These are phyloP conservation scores for Penicillium malachiteum DNA, from an alignment of 495 filamentous ascomycete genomes.

Conservation along the genomic window DNA sequence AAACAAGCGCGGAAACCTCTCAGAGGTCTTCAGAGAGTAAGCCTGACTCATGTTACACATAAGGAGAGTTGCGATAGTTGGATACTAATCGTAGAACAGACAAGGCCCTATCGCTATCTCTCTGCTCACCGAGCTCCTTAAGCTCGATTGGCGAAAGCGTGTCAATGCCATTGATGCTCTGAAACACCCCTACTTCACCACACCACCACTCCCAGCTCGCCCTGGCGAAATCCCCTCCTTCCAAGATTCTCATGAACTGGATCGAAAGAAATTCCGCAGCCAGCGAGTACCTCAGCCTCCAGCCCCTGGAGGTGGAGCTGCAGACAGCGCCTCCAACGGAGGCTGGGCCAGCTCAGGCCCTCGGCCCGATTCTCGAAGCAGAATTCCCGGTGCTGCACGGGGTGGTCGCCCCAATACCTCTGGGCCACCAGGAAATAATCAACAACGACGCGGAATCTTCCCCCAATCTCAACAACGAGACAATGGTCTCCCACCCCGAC, in stretches of 20 bases:
- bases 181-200: constrained; percentile 87
- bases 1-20: constrained; percentile 62
- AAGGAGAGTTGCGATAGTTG: not conserved
- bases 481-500: constrained; percentile 40
- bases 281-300: constrained; percentile 78
- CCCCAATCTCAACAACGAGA: constrained; percentile 33
- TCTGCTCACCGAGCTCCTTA: constrained; percentile 77
- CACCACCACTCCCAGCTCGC: constrained; percentile 70
- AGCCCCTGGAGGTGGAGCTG: constrained; percentile 83
- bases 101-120: constrained; percentile 66
- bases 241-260: constrained; percentile 93
- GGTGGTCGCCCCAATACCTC: constrained; percentile 23
- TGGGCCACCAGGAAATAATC: constrained; percentile 19
- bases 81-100: constrained; percentile 21
- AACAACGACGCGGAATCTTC: constrained; percentile 25
- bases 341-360: constrained; percentile 49
- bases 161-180: constrained; percentile 95
- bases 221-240: constrained; percentile 84
- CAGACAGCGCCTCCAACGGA: constrained; percentile 70
- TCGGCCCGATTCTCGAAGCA: constrained; percentile 31
- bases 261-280: constrained; percentile 82
- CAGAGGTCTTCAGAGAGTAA: constrained; percentile 70
- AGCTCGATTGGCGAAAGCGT: constrained; percentile 81
- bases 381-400: constrained; percentile 35
- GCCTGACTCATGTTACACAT: constrained; percentile 2